Evolutionary conservation across 208 protist genomes (phyloP).

Genomic region (Lotmaria passim): DNA sequence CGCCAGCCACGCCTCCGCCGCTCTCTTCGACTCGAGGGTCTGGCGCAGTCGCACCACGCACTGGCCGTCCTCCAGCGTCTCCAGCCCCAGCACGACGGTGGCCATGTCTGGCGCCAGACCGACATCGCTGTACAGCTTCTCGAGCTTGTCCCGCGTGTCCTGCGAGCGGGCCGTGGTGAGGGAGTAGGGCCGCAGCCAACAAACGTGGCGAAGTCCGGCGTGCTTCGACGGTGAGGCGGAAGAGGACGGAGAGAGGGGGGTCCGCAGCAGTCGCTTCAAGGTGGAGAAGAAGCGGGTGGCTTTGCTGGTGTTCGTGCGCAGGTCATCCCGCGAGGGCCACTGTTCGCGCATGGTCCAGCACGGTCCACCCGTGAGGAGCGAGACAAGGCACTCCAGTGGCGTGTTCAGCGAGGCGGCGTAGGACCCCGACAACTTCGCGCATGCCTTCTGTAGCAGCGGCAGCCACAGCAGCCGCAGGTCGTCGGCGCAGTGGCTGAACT

Average conservation of each 20-base stretch:
- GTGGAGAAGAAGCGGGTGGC: constrained; percentile 16
- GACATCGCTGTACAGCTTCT: constrained; percentile 39
- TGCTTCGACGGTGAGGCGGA: neutral
- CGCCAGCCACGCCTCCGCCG: constrained; percentile 20
- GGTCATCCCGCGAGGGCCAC: constrained; percentile 38
- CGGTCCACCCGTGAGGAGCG: constrained; percentile 53
- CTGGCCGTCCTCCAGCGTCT: constrained; percentile 23
- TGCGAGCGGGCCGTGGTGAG: constrained; percentile 41
- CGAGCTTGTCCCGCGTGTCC: constrained; percentile 31
- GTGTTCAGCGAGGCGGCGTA: constrained; percentile 58
- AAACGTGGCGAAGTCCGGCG: neutral
- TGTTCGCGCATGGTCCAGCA: constrained; percentile 34
- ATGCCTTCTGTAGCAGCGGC: constrained; percentile 79
- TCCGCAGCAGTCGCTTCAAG: constrained; percentile 17
- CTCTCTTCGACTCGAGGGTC: constrained; percentile 9
- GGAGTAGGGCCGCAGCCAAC: constrained; percentile 40
- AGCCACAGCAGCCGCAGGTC: constrained; percentile 69
- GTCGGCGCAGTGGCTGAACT: constrained; percentile 37
- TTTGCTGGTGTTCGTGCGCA: constrained; percentile 15
- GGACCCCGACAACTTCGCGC: constrained; percentile 73
- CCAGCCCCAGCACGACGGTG: constrained; percentile 40
- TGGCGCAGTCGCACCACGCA: constrained; percentile 38
- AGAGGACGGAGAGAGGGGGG: neutral
- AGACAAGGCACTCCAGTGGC: constrained; percentile 43
- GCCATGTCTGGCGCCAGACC: constrained; percentile 40